Conservation (phyloP, 192 early-diverging fungal species). For the Podila horticola region DNA sequence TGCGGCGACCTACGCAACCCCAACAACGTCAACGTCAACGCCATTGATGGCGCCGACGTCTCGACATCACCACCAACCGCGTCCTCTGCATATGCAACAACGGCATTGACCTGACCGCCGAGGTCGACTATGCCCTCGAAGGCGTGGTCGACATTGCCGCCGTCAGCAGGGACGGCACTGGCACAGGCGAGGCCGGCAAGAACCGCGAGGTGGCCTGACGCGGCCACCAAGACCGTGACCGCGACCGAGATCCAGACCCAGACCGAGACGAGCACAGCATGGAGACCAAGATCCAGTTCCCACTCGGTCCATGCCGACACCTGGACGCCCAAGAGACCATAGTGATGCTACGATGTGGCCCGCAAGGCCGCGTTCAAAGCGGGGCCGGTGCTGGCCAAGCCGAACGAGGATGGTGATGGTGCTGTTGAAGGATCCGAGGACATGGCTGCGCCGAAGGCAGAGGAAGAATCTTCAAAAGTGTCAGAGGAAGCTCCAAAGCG, state of each 20-base stretch:
- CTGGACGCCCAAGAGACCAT: neutral
- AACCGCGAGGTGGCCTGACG: conserved; percentile 14
- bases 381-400: too few species aligned
- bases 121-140: conserved; percentile 30
- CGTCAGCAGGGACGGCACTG: conserved; percentile 11
- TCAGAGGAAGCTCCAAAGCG: too few species aligned
- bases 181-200: conserved; percentile 16
- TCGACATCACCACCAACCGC: conserved; percentile 9
- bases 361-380: too few species aligned
- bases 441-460: too few species aligned
- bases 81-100: conserved; percentile 43
- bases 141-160: conserved; percentile 25
- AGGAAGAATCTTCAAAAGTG: too few species aligned
- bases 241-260: neutral
- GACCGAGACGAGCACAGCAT: too few species aligned
- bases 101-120: conserved; percentile 34
- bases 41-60: conserved; percentile 1
- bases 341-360: too few species aligned
- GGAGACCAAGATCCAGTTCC: neutral
- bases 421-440: too few species aligned
- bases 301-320: neutral
- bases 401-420: too few species aligned
- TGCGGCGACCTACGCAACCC: conserved; percentile 30
- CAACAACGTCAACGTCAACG: neutral
- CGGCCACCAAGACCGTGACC: conserved; percentile 11